These are phyloP conservation scores for Aspergillus ruber DNA, from an alignment of 2,329 filamentous ascomycete species.

Conservation along the genomic window DNA sequence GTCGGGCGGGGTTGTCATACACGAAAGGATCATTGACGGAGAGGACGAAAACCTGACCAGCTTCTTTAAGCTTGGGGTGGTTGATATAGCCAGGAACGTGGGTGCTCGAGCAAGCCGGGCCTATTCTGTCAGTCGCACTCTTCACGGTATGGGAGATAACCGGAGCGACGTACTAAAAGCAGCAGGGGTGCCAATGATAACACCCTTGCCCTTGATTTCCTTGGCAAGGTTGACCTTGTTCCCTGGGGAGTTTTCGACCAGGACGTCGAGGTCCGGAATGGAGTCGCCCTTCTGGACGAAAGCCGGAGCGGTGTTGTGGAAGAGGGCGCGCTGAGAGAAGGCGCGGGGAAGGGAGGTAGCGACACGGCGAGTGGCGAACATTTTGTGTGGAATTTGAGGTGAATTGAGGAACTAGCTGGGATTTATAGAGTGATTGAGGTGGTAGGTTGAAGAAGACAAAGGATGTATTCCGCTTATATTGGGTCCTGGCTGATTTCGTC, in stretches of 20 bases:
- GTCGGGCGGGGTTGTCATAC: constrained; percentile 45
- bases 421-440: neutral
- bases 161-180: constrained; percentile 55
- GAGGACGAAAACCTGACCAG: constrained; percentile 81
- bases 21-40: constrained; percentile 94
- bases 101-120: constrained; percentile 57
- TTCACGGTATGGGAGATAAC: neutral
- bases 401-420: neutral
- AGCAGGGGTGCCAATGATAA: constrained; percentile 80
- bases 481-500: too few relatives aligned
- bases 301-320: constrained; percentile 34
- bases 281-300: constrained; percentile 70
- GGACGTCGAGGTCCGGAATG: constrained; percentile 68
- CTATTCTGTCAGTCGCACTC: constrained; percentile 19
- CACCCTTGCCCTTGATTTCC: constrained; percentile 68
- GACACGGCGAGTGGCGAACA: constrained; percentile 35
- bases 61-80: constrained; percentile 68
- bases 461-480: too few relatives aligned
- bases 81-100: constrained; percentile 86
- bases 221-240: constrained; percentile 84
- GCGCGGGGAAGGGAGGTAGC: constrained; percentile 25
- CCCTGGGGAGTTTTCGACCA: constrained; percentile 79
- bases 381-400: constrained; percentile 10
- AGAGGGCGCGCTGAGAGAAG: constrained; percentile 26
- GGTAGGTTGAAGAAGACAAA: neutral